phyloP scores from a whole-genome alignment of 2,329 filamentous ascomycete genomes.

The Colletotrichum plurivorum region DNA sequence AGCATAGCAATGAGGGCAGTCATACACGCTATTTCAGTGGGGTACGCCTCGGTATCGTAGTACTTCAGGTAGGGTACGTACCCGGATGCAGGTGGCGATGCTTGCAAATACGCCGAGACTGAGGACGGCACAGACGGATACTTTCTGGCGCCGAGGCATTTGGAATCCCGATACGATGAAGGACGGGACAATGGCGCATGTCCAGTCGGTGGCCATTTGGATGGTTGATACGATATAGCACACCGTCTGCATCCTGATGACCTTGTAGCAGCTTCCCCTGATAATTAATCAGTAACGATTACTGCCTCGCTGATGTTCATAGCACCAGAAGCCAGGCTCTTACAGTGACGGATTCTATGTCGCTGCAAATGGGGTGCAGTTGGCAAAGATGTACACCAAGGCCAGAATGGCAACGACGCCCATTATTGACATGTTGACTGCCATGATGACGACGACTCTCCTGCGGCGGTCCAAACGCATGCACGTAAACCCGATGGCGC shows the following conservation, averaged over 20 bases:
- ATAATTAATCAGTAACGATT: not conserved
- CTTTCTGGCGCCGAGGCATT: slow-evolving; percentile 45
- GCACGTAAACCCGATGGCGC: slow-evolving; percentile 43
- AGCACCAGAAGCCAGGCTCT: slow-evolving; percentile 6
- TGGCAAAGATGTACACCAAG: slow-evolving; percentile 42
- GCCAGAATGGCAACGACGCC: slow-evolving; percentile 32
- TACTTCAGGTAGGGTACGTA: slow-evolving; percentile 19
- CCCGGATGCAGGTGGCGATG: slow-evolving; percentile 16
- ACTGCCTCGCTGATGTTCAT: not conserved
- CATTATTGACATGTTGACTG: slow-evolving; percentile 39
- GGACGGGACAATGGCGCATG: slow-evolving; percentile 47
- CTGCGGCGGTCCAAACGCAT: slow-evolving; percentile 39
- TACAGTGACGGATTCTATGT: slow-evolving; percentile 42
- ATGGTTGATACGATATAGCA: slow-evolving; percentile 43
- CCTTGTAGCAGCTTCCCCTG: slow-evolving; percentile 27
- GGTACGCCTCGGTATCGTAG: slow-evolving; percentile 22
- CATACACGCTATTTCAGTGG: slow-evolving; percentile 10
- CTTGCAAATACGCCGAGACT: slow-evolving; percentile 19
- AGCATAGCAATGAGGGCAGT: not conserved
- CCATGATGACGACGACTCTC: slow-evolving; percentile 34
- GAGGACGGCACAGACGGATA: slow-evolving; percentile 25
- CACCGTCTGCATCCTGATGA: slow-evolving; percentile 33
- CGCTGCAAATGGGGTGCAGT: slow-evolving; percentile 42
- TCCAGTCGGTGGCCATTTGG: slow-evolving; percentile 47
- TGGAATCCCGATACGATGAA: slow-evolving; percentile 47